Evolutionary conservation across 78 protist species (phyloP), one percentile per base, ranked within the genome.

Genomic region (Monocercomonoides exilis): DNA sequence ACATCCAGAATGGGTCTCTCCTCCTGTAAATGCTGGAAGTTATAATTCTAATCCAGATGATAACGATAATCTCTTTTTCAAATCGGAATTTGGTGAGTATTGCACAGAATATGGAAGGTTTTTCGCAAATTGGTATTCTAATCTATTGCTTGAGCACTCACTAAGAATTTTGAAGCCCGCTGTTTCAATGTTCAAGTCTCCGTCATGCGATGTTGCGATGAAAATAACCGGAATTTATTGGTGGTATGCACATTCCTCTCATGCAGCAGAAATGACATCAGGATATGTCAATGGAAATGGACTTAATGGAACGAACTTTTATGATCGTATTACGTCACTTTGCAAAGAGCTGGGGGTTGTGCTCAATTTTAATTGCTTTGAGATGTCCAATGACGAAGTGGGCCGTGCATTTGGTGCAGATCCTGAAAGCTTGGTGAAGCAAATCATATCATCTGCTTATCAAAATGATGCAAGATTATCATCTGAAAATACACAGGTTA

Each of bases 201-300:
- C 38, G 11, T 32, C 45, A 35, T 90, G 91, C 82, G 46, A 0
- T 43, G 36, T 95, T 21, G 90, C 95, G 38, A 92, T 89, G 46
- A 95, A 95, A 87, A 87, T 93, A 0, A 43, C 95, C 11, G 97
- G 97, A 32, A 91, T 95, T 54, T 95, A 95, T 87, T 95, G 97
- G 97, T 91, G 94, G 92, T 89, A 90, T 88, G 36, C 34, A n/a
- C 86, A 85, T 2, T 63, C 64, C n/a, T 81, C 89, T n/a, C 97
- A 93, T 81, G 97, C 95, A 29, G 95, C 97, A 21, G 97, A 95
- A 44, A 32, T 90, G 41, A 93, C 97, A 6, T 92, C 94, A 0
- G 97, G 97, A 3, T 95, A 95, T 88, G 91, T 86, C 84, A n/a
- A n/a, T n/a, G n/a, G n/a, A n/a, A n/a, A n/a, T n/a, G 91, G 92